These are phyloP conservation scores for Mariannaea elegans DNA, from an alignment of 2,329 filamentous ascomycete genomes.

Conservation along the genomic window DNA sequence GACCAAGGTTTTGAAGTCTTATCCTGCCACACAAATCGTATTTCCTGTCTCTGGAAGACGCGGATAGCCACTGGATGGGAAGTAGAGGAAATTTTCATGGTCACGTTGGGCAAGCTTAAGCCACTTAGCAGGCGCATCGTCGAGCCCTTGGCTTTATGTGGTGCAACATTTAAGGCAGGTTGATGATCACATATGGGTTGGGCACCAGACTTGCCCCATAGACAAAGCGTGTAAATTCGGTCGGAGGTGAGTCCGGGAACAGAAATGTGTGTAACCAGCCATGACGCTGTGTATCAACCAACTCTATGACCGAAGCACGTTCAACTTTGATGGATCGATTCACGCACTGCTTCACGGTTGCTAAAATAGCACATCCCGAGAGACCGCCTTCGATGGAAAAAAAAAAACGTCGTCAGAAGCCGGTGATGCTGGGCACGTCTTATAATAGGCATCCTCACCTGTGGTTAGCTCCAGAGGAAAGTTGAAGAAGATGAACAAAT, in stretches of 20 bases:
- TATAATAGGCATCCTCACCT: too few species aligned
- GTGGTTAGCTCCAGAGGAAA: too few species aligned
- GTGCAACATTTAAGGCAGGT: conserved; percentile 3
- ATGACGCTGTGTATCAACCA: too few species aligned
- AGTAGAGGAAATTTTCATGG: neutral
- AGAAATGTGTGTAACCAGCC: too few species aligned
- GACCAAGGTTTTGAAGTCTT: neutral
- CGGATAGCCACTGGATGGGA: neutral
- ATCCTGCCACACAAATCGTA: neutral
- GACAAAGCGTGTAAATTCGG: neutral
- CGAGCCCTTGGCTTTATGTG: conserved; percentile 2
- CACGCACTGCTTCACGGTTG: too few species aligned
- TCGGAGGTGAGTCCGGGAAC: neutral
- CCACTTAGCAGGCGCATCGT: conserved; percentile 6
- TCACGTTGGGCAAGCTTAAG: conserved; percentile 4
- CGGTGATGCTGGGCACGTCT: neutral
- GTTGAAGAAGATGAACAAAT: too few species aligned
- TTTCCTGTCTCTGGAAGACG: neutral
- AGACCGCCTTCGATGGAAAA: too few species aligned
- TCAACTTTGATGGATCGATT: too few species aligned
- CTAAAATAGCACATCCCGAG: too few species aligned
- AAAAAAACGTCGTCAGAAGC: neutral
- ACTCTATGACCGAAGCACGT: too few species aligned
- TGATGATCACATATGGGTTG: conserved; percentile 13
- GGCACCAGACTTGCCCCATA: neutral